Evolutionary conservation across 495 filamentous ascomycete species (phyloP).

Genomic region (Schizothecium vesticola): DNA sequence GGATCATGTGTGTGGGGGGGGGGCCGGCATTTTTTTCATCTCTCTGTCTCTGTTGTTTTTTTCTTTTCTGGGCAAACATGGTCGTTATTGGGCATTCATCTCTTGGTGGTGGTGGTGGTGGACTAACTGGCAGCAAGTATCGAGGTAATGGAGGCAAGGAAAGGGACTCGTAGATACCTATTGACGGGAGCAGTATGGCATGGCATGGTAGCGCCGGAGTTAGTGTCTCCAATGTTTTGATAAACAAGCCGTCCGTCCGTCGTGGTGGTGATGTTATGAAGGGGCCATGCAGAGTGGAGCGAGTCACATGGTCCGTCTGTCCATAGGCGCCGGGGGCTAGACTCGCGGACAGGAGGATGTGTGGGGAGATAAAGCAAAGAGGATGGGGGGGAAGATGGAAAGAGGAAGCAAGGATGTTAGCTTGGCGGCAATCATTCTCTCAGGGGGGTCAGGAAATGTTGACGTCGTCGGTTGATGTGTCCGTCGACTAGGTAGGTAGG

Average conservation of each 20-base stretch:
- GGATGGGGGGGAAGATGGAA: too few species aligned
- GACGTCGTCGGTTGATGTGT: not conserved
- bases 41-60: not conserved
- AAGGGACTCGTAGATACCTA: not conserved
- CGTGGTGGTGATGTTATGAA: not conserved
- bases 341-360: not conserved
- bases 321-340: not conserved
- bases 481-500: too few species aligned
- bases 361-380: too few species aligned
- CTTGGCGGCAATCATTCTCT: not conserved
- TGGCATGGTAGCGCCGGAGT: not conserved
- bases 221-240: not conserved
- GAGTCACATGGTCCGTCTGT: not conserved
- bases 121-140: not conserved
- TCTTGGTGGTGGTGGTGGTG: not conserved
- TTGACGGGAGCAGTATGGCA: not conserved
- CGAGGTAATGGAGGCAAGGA: not conserved
- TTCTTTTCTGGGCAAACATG: not conserved
- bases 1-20: not conserved
- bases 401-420: not conserved
- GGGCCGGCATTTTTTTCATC: not conserved
- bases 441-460: not conserved
- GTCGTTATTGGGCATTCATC: not conserved
- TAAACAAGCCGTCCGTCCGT: not conserved
- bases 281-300: not conserved